Conservation (phyloP, 2,329 filamentous ascomycete genomes). For the Beauveria bassiana region DNA sequence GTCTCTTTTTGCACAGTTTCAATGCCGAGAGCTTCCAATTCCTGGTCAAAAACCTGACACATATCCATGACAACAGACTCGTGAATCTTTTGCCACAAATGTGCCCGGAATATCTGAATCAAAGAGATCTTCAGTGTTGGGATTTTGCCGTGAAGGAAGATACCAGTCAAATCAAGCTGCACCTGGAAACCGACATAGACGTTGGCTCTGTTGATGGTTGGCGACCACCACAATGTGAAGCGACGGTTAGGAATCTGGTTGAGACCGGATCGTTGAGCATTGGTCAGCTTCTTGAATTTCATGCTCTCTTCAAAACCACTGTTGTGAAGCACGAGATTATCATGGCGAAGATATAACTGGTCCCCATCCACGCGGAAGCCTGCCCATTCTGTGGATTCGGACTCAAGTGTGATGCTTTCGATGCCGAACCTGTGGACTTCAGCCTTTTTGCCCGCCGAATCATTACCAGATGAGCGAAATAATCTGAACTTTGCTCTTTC, state of each 20-base stretch:
- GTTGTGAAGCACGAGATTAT: constrained; percentile 39
- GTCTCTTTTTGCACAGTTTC: constrained; percentile 99
- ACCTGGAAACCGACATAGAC: constrained; percentile 99
- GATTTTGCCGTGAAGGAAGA: constrained; percentile 98
- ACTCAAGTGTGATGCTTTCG: constrained; percentile 34
- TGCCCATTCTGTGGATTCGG: constrained; percentile 36
- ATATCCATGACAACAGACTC: constrained; percentile 98
- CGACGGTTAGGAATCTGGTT: constrained; percentile 98
- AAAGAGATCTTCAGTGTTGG: constrained; percentile 95
- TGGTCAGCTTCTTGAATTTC: constrained; percentile 99
- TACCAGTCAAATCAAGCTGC: constrained; percentile 92
- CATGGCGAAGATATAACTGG: constrained; percentile 42
- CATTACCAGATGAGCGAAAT: constrained; percentile 17
- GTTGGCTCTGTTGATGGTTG: constrained; percentile 88
- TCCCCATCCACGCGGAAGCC: constrained; percentile 44
- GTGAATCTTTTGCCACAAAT: constrained; percentile 99
- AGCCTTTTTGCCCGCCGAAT: too few species aligned
- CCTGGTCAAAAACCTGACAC: constrained; percentile 96
- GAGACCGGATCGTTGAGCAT: constrained; percentile 90
- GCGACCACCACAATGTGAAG: constrained; percentile 97
- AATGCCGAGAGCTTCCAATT: constrained; percentile 89
- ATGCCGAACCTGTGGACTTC: constrained; percentile 30
- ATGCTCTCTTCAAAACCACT: constrained; percentile 57
- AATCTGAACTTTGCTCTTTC: constrained; percentile 28
- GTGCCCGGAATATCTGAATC: constrained; percentile 98